Percentiles rank a stretch among this genome's conserved stretches.
Evolutionary conservation across 805 yeast species (phyloP).

Genomic region (Suhomyces xylopsoci): DNA sequence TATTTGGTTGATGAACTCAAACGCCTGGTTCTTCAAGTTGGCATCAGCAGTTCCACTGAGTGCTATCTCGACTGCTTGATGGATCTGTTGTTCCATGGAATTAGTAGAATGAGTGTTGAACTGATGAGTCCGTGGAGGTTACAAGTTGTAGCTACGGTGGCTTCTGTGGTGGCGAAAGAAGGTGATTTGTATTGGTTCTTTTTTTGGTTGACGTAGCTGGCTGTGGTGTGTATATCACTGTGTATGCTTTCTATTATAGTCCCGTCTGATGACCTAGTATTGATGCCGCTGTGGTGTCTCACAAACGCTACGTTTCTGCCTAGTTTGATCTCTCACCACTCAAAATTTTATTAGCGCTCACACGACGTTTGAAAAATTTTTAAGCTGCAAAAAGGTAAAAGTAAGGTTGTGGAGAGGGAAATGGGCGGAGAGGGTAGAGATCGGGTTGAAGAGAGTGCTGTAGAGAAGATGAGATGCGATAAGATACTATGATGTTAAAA

Average conservation of each 20-base stretch:
- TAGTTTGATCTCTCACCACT: neutral
- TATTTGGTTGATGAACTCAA: constrained; percentile 50
- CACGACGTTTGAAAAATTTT: constrained; percentile 5
- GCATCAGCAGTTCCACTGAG: constrained; percentile 65
- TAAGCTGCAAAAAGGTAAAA: neutral
- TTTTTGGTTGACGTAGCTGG: neutral
- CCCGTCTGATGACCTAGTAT: neutral
- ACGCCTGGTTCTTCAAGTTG: constrained; percentile 52
- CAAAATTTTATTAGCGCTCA: constrained; percentile 5
- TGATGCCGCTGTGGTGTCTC: neutral
- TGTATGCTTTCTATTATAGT: neutral
- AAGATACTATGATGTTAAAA: neutral
- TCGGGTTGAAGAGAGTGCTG: neutral
- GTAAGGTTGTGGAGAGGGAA: neutral
- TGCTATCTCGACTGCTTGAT: constrained; percentile 85
- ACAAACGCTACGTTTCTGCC: neutral
- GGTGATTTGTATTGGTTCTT: neutral
- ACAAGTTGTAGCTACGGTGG: neutral
- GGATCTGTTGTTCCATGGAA: constrained; percentile 58
- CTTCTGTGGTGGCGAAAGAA: neutral
- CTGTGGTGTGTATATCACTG: neutral
- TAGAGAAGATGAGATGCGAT: neutral
- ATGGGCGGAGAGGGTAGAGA: neutral
- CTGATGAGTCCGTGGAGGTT: neutral
- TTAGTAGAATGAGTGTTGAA: neutral